phyloP scores from a whole-genome alignment of 2,329 filamentous ascomycete genomes.

The Geosmithia putterillii region DNA sequence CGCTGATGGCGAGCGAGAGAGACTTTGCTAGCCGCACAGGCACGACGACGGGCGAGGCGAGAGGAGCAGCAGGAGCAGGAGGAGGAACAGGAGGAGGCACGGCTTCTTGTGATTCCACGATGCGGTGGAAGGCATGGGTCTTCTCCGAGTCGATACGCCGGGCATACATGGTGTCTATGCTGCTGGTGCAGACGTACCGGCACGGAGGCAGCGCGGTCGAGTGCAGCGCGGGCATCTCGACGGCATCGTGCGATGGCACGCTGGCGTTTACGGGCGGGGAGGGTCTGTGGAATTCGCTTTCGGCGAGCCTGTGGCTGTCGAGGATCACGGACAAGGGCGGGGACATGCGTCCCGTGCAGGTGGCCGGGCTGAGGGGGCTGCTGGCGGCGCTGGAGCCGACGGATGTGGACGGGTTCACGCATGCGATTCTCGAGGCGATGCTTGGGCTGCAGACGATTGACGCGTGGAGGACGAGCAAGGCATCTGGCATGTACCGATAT shows the following conservation, averaged over 20 bases:
- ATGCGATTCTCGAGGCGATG: background rate
- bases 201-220: background rate
- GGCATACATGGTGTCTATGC: slow-evolving; percentile 8
- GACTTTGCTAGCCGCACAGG: too few relatives aligned
- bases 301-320: slow-evolving; percentile 4
- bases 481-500: too few relatives aligned
- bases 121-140: slow-evolving; percentile 9
- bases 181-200: slow-evolving; percentile 5
- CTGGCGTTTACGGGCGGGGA: slow-evolving; percentile 8
- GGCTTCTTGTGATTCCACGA: background rate
- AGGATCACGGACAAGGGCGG: background rate
- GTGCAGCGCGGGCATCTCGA: background rate
- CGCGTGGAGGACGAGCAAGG: background rate
- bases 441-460: background rate
- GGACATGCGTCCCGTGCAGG: background rate
- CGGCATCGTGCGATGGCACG: slow-evolving; percentile 7
- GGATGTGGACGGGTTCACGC: background rate
- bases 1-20: too few relatives aligned
- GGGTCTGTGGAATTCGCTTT: slow-evolving; percentile 10
- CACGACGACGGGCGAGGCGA: too few relatives aligned
- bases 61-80: too few relatives aligned
- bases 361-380: background rate
- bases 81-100: too few relatives aligned
- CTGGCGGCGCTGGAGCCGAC: background rate
- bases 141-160: slow-evolving; percentile 11